phyloP scores from a whole-genome alignment of 176 grass and related monocot genomes.

The Themeda triandra region DNA sequence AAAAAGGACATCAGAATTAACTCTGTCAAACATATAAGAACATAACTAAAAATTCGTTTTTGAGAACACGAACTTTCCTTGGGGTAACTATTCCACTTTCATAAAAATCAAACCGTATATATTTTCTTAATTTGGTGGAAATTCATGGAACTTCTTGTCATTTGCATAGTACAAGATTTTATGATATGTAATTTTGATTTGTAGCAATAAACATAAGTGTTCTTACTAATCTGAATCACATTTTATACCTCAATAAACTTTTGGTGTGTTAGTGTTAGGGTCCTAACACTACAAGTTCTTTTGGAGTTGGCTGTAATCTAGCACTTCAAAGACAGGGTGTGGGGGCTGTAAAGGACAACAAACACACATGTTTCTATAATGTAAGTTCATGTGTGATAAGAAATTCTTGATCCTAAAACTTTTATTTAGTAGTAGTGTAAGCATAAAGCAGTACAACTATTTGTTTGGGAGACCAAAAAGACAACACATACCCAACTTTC shows the following conservation, averaged over 20 bases:
- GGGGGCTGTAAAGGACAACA: neutral
- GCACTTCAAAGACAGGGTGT: neutral
- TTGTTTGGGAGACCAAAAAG: neutral
- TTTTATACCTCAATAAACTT: neutral
- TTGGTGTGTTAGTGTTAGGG: neutral
- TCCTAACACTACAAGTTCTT: neutral
- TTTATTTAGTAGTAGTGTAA: neutral
- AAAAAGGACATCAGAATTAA: neutral
- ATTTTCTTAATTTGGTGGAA: neutral
- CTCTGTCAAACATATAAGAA: neutral
- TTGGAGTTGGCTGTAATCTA: neutral
- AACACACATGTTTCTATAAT: neutral
- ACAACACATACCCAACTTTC: too few relatives aligned
- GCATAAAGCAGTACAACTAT: neutral
- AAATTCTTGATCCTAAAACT: neutral
- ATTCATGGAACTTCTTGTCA: neutral
- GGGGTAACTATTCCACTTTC: neutral
- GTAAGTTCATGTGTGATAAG: neutral
- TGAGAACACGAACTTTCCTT: neutral
- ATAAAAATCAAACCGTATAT: neutral
- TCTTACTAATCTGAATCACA: neutral
- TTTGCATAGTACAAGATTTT: neutral
- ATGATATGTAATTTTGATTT: neutral
- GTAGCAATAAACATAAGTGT: neutral
- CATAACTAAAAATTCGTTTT: neutral